phyloP scores from a whole-genome alignment of 176 grass and related monocot genomes.

The Zizania latifolia region DNA sequence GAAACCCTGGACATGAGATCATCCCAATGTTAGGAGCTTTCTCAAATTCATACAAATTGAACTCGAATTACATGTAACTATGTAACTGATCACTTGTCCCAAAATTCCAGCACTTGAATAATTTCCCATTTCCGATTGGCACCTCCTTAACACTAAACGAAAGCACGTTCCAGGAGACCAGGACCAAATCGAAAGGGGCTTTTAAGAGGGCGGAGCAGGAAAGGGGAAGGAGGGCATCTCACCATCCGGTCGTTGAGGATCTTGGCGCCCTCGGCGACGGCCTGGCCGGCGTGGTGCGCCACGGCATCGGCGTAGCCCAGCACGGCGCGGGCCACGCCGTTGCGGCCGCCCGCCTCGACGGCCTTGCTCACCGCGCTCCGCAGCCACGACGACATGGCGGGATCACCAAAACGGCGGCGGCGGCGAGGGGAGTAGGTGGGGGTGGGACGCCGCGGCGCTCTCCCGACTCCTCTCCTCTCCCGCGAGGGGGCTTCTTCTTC shows the following conservation, averaged over 20 bases:
- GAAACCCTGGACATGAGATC: neutral
- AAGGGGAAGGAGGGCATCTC: neutral
- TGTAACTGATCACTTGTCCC: neutral
- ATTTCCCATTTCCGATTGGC: neutral
- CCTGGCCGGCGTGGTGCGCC: constrained; percentile 84
- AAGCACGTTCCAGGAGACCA: neutral
- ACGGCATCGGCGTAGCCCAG: constrained; percentile 90
- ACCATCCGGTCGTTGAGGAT: constrained; percentile 85
- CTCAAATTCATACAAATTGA: neutral
- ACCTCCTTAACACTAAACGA: neutral
- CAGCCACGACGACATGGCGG: constrained; percentile 79
- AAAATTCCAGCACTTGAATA: neutral
- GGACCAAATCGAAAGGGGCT: neutral
- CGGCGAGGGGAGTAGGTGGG: neutral
- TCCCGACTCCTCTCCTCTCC: neutral
- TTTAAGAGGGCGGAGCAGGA: neutral
- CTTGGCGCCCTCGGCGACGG: constrained; percentile 81
- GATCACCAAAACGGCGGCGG: neutral
- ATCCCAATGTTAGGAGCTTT: neutral
- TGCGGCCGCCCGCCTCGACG: constrained; percentile 76
- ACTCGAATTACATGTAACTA: neutral
- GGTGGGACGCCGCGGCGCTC: neutral
- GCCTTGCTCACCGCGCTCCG: constrained; percentile 91
- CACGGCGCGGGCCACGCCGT: constrained; percentile 68
- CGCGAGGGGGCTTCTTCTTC: no score